Percentiles rank a stretch among this genome's conserved stretches.
Conservation (phyloP, 805 yeast species). For the Candida khao-thaluensis region DNA sequence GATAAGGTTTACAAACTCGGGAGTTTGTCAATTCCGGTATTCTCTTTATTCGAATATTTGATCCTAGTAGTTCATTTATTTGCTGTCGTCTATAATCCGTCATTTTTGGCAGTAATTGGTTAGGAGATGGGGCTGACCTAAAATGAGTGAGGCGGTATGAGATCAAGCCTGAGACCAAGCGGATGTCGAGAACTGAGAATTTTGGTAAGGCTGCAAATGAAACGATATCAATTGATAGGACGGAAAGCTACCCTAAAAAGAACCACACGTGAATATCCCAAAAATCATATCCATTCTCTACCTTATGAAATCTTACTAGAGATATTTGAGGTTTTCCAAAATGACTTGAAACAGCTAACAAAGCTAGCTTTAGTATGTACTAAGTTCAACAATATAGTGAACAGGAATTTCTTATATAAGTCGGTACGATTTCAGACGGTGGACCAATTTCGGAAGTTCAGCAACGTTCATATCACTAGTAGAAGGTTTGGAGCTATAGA, state of each 20-base stretch:
- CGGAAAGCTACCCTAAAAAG: constrained; percentile 23
- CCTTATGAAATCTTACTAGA: constrained; percentile 45
- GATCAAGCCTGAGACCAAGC: too few species aligned
- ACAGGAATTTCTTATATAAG: constrained; percentile 38
- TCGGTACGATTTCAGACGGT: constrained; percentile 25
- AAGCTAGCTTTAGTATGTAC: constrained; percentile 34
- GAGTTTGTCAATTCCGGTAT: constrained; percentile 43
- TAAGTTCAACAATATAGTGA: constrained; percentile 34
- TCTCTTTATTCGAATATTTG: constrained; percentile 42
- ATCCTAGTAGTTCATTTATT: constrained; percentile 80
- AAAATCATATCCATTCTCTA: constrained; percentile 35
- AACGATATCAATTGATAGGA: constrained; percentile 44
- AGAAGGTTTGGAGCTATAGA: constrained; percentile 22
- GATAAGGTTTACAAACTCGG: constrained; percentile 71
- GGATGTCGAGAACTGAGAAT: neutral
- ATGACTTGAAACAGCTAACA: constrained; percentile 22
- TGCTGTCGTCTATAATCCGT: constrained; percentile 76
- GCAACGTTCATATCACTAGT: constrained; percentile 27
- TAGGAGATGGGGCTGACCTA: too few species aligned
- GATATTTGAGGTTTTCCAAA: constrained; percentile 28
- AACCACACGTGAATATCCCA: constrained; percentile 24
- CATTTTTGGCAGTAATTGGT: too few species aligned
- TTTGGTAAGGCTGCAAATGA: constrained; percentile 23
- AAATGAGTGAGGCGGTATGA: too few species aligned
- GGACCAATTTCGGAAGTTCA: constrained; percentile 34